phyloP scores from a whole-genome alignment of 768 basidiomycete genomes.

The Tricholoma matsutake region DNA sequence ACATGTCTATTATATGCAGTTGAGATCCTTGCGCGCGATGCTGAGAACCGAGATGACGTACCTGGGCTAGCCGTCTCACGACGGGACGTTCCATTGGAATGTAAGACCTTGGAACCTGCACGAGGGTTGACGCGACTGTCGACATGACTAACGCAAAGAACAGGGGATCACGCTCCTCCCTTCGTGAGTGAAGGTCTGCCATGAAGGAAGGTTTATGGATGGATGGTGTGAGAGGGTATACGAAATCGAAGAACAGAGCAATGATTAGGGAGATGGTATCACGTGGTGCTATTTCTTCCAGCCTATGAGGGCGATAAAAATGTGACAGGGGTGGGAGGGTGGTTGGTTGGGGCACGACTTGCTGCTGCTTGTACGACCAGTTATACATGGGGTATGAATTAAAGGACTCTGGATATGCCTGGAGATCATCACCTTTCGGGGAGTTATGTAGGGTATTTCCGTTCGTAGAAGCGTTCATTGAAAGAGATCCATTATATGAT shows the following conservation, averaged over 20 bases:
- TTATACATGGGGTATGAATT: conserved; percentile 65
- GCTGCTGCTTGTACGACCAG: conserved; percentile 71
- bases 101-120: conserved; percentile 86
- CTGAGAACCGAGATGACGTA: conserved; percentile 13
- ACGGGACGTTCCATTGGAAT: conserved; percentile 82
- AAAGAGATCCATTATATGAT: conserved; percentile 37
- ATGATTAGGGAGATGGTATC: conserved; percentile 81
- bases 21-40: neutral
- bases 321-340: conserved; percentile 64
- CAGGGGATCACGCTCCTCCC: conserved; percentile 85
- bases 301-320: conserved; percentile 69
- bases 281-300: conserved; percentile 81
- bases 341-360: conserved; percentile 42
- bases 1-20: conserved; percentile 48
- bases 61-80: conserved; percentile 78
- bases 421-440: conserved; percentile 46
- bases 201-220: conserved; percentile 90
- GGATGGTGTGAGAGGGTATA: conserved; percentile 88
- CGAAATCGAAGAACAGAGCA: conserved; percentile 89
- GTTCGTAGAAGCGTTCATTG: conserved; percentile 33
- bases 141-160: conserved; percentile 92
- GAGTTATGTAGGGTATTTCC: conserved; percentile 29
- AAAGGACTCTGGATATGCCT: conserved; percentile 46
- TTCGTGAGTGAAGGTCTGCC: conserved; percentile 75
- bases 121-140: conserved; percentile 81